Evolutionary conservation across 495 filamentous ascomycete genomes (phyloP).

Genomic region (Gamarada debralockiae): DNA sequence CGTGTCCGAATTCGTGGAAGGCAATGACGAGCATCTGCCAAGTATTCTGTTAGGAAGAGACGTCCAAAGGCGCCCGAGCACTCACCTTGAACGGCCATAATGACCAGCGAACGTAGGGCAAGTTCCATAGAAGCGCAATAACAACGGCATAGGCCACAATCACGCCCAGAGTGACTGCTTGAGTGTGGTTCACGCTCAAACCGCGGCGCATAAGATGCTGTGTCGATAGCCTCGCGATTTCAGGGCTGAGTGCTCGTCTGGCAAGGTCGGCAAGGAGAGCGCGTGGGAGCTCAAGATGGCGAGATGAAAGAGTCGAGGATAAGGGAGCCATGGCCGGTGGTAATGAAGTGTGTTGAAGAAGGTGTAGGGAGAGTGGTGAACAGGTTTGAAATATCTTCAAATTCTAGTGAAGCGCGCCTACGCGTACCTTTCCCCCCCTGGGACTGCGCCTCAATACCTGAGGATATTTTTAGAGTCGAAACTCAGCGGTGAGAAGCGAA

Average conservation of each 20-base stretch:
- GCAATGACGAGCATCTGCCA: conserved; percentile 76
- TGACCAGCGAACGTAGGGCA: conserved; percentile 67
- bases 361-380: too few species aligned
- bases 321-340: too few species aligned
- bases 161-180: conserved; percentile 68
- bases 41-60: background rate
- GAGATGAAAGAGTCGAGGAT: too few species aligned
- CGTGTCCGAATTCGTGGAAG: conserved; percentile 81
- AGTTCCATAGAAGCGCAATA: conserved; percentile 74
- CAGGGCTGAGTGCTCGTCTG: conserved; percentile 28
- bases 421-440: too few species aligned
- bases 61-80: background rate
- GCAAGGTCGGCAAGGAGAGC: conserved; percentile 13
- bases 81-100: conserved; percentile 81
- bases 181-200: conserved; percentile 64
- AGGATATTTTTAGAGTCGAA: too few species aligned
- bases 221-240: conserved; percentile 24
- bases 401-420: too few species aligned
- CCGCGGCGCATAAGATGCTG: conserved; percentile 36
- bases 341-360: too few species aligned
- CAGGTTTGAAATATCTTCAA: too few species aligned
- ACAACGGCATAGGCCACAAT: conserved; percentile 66
- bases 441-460: too few species aligned
- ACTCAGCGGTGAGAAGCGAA: too few species aligned
- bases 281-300: too few species aligned